phyloP scores from a whole-genome alignment of 306 rosid genomes.

The Gastrolobium bilobum region DNA sequence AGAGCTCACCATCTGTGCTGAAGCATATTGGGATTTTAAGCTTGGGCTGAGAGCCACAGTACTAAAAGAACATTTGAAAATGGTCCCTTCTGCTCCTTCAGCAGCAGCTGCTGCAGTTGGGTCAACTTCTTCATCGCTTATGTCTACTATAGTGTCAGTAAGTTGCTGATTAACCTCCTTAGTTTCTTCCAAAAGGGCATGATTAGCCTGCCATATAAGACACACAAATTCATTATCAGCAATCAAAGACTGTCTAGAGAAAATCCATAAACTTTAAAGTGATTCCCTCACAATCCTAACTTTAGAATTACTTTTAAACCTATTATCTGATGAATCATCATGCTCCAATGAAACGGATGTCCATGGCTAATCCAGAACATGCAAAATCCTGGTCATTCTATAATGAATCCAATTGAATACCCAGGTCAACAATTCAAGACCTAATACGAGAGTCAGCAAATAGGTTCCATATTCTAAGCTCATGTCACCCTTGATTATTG shows the following conservation, averaged over 20 bases:
- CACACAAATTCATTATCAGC: slow-evolving; percentile 38
- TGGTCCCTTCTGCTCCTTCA: slow-evolving; percentile 88
- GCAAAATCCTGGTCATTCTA: slow-evolving; percentile 22
- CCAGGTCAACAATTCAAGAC: slow-evolving; percentile 8
- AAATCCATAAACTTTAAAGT: slow-evolving; percentile 13
- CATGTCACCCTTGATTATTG: slow-evolving; percentile 21
- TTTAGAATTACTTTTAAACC: slow-evolving; percentile 11
- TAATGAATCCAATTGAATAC: neutral
- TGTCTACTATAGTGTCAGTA: slow-evolving; percentile 86
- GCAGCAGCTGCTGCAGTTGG: slow-evolving; percentile 79
- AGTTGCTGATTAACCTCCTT: slow-evolving; percentile 91
- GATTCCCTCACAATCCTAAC: slow-evolving; percentile 29
- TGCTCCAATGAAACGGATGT: slow-evolving; percentile 11
- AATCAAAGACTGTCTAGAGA: slow-evolving; percentile 19
- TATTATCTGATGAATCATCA: neutral
- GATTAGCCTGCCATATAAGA: slow-evolving; percentile 77
- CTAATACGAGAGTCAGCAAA: slow-evolving; percentile 4
- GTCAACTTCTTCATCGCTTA: slow-evolving; percentile 89
- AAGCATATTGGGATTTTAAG: slow-evolving; percentile 86
- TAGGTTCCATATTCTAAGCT: neutral
- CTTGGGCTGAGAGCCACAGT: slow-evolving; percentile 95
- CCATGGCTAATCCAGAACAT: slow-evolving; percentile 27
- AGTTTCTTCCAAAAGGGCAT: slow-evolving; percentile 90
- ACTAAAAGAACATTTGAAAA: slow-evolving; percentile 89
- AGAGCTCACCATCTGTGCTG: slow-evolving; percentile 85